These are phyloP conservation scores for Cydonia oblonga DNA, from an alignment of 331 rosid species.

Conservation along the genomic window DNA sequence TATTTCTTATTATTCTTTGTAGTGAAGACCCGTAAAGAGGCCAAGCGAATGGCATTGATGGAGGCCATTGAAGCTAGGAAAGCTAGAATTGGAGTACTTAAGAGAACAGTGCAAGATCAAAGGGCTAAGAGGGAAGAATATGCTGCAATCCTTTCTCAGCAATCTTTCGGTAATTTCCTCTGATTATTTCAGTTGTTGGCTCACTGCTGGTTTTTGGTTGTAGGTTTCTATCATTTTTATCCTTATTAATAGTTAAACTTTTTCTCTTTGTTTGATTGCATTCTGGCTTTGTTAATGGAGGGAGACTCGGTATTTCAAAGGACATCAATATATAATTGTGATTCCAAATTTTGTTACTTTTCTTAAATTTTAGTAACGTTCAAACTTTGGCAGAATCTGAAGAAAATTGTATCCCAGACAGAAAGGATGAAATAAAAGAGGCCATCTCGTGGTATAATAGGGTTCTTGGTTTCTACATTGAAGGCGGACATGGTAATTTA, in stretches of 20 bases:
- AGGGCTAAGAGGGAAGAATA: conserved; percentile 41
- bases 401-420: conserved; percentile 23
- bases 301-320: not conserved
- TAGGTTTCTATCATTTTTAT: not conserved
- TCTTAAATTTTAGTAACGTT: not conserved
- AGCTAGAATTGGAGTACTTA: conserved; percentile 43
- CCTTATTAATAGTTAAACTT: not conserved
- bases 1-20: not conserved
- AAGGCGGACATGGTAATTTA: conserved; percentile 77
- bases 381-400: conserved; percentile 47
- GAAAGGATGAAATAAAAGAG: conserved; percentile 40
- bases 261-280: not conserved
- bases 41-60: conserved; percentile 50
- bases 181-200: not conserved
- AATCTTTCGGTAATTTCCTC: conserved; percentile 35
- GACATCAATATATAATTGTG: not conserved
- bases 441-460: conserved; percentile 76
- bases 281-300: not conserved
- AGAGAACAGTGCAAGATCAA: conserved; percentile 28
- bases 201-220: not conserved
- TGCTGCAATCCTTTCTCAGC: conserved; percentile 34
- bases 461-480: conserved; percentile 66
- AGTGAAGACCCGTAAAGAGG: conserved; percentile 83
- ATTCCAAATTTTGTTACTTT: not conserved
- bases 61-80: conserved; percentile 55